Percentiles rank a stretch among this genome's conserved stretches.
phyloP scores from a whole-genome alignment of 768 basidiomycete genomes.

The Leucosporidium yakuticum region DNA sequence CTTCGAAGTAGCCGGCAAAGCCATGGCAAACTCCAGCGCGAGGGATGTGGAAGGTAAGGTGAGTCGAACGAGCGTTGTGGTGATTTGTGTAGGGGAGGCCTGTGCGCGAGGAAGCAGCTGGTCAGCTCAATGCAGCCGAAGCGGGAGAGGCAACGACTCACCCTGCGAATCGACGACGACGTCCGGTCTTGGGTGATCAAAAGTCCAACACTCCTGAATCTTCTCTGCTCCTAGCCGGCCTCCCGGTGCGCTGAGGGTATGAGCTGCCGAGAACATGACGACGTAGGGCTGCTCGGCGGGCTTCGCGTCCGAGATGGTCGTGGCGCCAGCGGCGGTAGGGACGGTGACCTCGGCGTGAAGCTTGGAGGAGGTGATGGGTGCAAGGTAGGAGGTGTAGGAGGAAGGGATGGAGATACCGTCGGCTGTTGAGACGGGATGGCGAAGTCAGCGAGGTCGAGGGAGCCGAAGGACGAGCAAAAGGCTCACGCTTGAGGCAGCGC shows the following conservation, averaged over 20 bases:
- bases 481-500: slow-evolving; percentile 81
- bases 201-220: slow-evolving; percentile 95
- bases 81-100: slow-evolving; percentile 90
- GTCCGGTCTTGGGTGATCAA: slow-evolving; percentile 84
- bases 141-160: slow-evolving; percentile 4
- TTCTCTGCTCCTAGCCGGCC: slow-evolving; percentile 46
- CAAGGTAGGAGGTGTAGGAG: slow-evolving; percentile 89
- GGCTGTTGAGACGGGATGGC: slow-evolving; percentile 49
- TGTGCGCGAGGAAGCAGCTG: slow-evolving; percentile 39
- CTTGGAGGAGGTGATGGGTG: slow-evolving; percentile 89
- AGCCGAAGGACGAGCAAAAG: background rate
- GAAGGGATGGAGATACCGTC: slow-evolving; percentile 92
- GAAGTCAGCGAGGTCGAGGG: background rate
- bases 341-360: slow-evolving; percentile 75
- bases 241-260: slow-evolving; percentile 73
- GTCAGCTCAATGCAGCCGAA: background rate
- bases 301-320: slow-evolving; percentile 48
- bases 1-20: slow-evolving; percentile 94
- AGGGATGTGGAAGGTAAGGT: slow-evolving; percentile 82
- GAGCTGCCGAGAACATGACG: slow-evolving; percentile 94
- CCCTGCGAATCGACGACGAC: slow-evolving; percentile 56
- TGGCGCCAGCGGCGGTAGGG: slow-evolving; percentile 22
- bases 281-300: slow-evolving; percentile 92
- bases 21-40: slow-evolving; percentile 91
- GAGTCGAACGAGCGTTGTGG: slow-evolving; percentile 85